Evolutionary conservation across 106 monocot genomes (phyloP), one percentile per base, ranked within the genome.

Genomic region (Allium cepa): DNA sequence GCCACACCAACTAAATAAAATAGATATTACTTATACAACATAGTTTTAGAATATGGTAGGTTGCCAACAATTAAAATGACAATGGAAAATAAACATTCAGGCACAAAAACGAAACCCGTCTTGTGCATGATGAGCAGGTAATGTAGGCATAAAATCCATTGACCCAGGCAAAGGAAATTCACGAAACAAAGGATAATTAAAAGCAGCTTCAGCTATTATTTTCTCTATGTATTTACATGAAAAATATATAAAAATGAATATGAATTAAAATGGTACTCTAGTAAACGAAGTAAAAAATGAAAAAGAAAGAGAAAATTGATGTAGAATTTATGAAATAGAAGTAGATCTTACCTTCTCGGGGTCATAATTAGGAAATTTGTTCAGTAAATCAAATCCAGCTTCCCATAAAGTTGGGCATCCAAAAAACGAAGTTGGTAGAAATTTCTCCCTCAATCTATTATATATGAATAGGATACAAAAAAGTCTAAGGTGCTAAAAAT

Each of bases 141-240:
- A 90, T 65, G 81, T 84, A 26, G 90, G 90, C 90, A 90, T 90
- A 48, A 90, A 90, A 60, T 90, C 90, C 64, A 74, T 90, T 15
- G 86, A 81, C 22, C 83, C 86, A 4, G 90, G 90, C 18, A 86
- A 73, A 76, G 90, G 90, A 70, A 83, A 83, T 63, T 90, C 89
- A 66, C 53, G 57, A 71, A 90, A 90, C 89, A 85, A 90, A 15
- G 62, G 60, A 74, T 90, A 86, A 50, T 83, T 74, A 47, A 90
- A 73, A 46, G 90, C 90, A 72, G 69, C 90, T n/a, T 90, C 81
- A 7, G 81, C 90, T 53, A 83, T 76, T 69, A 90, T 83, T 6
- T 86, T 64, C 90, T 90, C 82, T 27, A 77, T 22, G 12, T 4
- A 66, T 9, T 61, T 11, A 26, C 11, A 9, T 11, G 0, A 47